Evolutionary conservation across 495 filamentous ascomycete species (phyloP), one percentile per base, ranked within the genome.

Genomic region (Immersiella caudata): DNA sequence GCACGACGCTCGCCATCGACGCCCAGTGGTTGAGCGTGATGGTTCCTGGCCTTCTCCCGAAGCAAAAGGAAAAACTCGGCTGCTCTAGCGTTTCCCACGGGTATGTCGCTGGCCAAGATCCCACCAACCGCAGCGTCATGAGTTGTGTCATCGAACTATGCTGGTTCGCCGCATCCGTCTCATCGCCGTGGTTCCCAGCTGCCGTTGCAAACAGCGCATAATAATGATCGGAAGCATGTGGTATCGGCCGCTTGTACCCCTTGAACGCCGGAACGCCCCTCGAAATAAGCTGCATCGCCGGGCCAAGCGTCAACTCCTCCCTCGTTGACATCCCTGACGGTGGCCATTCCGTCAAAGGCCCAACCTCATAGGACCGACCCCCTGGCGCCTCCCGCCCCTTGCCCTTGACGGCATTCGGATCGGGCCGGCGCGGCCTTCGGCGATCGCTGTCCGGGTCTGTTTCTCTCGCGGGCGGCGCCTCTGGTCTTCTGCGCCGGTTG

Each of bases 51-150:
- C 81, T 80, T 25, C 71, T 73, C 25, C 88, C 88, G 74, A 82
- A 85, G 75, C 82, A 86, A 67, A 86, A 87, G 4, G 85, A 79
- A 71, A 85, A 83, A 69, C 86, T 89, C 7, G 88, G 88, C 68
- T 90, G 87, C 73, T 90, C 88, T 16, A 90, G 74, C 5, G 87
- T 85, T 63, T 88, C 84, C 88, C 87, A 90, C 2, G 87, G 86
- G 67, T 84, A 77, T 0, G 66, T 78, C 11, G 78, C 75, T 1
- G 72, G 71, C 16, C 71, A 75, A 11, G 72, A 54, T 16, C 78
- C 80, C 55, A 76, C 71, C 51, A 83, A 66, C n/a, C 73, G 73
- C 62, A 84, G 56, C 9, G 80, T 80, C 73, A 81, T 82, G 67
- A 84, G 79, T 70, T 83, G 80, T 9, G 74, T 79, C 81, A 84